Evolutionary conservation across 192 early-diverging fungal genomes (phyloP), one percentile per base, ranked within the genome.

Genomic region (Backusella psychrophila): DNA sequence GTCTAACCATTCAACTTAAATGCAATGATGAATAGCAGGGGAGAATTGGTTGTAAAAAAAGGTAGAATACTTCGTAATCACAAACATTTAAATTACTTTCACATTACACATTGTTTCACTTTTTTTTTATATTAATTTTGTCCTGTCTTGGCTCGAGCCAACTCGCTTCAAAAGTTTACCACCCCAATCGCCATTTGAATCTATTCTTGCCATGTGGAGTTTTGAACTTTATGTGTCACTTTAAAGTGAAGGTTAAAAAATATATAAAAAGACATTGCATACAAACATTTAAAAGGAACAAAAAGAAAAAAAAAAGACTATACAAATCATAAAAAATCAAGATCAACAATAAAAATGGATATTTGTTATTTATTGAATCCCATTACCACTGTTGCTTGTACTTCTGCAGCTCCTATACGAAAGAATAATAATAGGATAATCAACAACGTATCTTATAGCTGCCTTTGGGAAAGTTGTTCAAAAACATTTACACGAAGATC

Each of bases 401-500:
- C 49, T 53, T 17, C 31, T 33, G 33, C 17, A 19, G 19, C 5
- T 53, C 49, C 17, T 53, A 7, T 53, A 19, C 6, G 4, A n/a
- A 53, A 53, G 19, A 53, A n/a, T 9, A 53, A n/a, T 9, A 53
- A 21, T 19, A 53, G 21, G 6, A 23, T 2, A 9, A 53, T n/a
- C 6, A n/a, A 53, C n/a, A 53, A 85, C 26, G 76, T 77, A 49
- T 80, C 83, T 11, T 87, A 79, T 49, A 81, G 80, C 52, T 92
- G 90, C 77, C 69, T 77, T 72, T 91, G 87, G 88, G 76, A 36
- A 19, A 85, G 84, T 12, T 94, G 91, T 80, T 78, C 63, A 53
- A 93, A 94, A 82, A 79, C 83, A 41, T 94, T 93, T 75, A 88
- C 88, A 53, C 81, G 93, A 69, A 86, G 88, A 74, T 91, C 89